phyloP scores from a whole-genome alignment of 495 filamentous ascomycete genomes.

The Cryomyces minteri region DNA sequence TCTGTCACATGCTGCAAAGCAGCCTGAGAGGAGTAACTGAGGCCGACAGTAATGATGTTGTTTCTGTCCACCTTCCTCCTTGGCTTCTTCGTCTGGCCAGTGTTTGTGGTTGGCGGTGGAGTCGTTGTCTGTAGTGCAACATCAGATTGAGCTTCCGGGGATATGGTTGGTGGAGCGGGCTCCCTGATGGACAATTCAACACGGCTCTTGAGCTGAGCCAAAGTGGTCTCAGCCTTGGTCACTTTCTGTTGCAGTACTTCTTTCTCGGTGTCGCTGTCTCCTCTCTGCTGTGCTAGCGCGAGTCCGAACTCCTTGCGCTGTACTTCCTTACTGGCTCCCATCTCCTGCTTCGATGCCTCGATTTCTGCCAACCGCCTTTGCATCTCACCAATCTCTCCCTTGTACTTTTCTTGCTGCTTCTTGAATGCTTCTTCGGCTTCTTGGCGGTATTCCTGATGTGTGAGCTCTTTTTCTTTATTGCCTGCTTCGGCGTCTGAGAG shows the following conservation, averaged over 20 bases:
- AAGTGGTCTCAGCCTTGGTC: background rate
- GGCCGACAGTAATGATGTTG: background rate
- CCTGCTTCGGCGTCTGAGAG: no score
- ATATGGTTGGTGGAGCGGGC: background rate
- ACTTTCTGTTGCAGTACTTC: background rate
- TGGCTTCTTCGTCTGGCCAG: constrained; percentile 4
- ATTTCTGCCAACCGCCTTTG: background rate
- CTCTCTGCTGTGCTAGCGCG: no score
- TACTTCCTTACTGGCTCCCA: background rate
- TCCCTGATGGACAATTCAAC: background rate
- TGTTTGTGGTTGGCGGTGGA: constrained; percentile 1
- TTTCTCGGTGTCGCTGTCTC: background rate
- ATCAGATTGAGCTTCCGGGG: background rate
- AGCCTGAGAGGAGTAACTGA: background rate
- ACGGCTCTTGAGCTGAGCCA: no score
- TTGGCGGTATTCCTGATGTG: background rate
- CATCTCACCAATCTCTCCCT: background rate
- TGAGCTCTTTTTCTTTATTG: background rate
- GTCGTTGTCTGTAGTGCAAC: background rate
- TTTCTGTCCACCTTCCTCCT: constrained; percentile 13
- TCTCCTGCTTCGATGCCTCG: background rate
- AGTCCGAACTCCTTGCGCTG: background rate
- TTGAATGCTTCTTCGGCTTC: background rate
- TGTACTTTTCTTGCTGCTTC: background rate
- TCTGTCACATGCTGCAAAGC: background rate